A percentile compares a stretch with the other conserved stretches of the same genome.
These are phyloP conservation scores for Stagonosporopsis chrysanthemi DNA, from an alignment of 2,329 filamentous ascomycete genomes.

Conservation along the genomic window DNA sequence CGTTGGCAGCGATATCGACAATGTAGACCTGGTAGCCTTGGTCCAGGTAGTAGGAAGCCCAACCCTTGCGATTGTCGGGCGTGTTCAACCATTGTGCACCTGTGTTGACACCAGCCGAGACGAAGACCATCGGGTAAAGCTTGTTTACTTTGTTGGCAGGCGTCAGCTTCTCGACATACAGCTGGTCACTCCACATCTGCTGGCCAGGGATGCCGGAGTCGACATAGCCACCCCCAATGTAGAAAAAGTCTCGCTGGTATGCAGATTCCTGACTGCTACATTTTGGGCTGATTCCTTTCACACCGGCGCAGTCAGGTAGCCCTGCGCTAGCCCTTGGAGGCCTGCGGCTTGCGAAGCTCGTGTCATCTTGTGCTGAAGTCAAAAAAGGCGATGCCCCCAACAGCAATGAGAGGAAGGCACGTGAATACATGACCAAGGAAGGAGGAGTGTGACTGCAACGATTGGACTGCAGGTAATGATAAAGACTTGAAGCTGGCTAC, in stretches of 20 bases:
- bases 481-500: slow-evolving; percentile 3
- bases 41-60: slow-evolving; percentile 30
- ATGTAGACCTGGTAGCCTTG: slow-evolving; percentile 34
- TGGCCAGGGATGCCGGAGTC: slow-evolving; percentile 29
- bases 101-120: slow-evolving; percentile 31
- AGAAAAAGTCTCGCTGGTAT: slow-evolving; percentile 34
- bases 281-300: slow-evolving; percentile 26
- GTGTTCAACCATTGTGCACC: slow-evolving; percentile 29
- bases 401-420: slow-evolving; percentile 5
- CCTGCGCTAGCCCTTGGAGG: not conserved
- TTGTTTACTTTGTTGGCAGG: slow-evolving; percentile 20
- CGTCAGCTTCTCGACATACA: slow-evolving; percentile 35
- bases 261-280: slow-evolving; percentile 32
- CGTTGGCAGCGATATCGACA: slow-evolving; percentile 25
- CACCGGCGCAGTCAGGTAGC: slow-evolving; percentile 23
- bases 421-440: slow-evolving; percentile 7
- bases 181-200: slow-evolving; percentile 27
- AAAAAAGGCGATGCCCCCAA: slow-evolving; percentile 8
- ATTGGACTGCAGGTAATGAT: not conserved
- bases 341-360: not conserved
- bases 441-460: not conserved
- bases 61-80: slow-evolving; percentile 27
- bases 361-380: slow-evolving; percentile 7
- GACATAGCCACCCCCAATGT: slow-evolving; percentile 36
- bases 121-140: slow-evolving; percentile 33